Evolutionary conservation across 139 green algal species (phyloP).

Genomic region (Zygnema circumcarinatum): DNA sequence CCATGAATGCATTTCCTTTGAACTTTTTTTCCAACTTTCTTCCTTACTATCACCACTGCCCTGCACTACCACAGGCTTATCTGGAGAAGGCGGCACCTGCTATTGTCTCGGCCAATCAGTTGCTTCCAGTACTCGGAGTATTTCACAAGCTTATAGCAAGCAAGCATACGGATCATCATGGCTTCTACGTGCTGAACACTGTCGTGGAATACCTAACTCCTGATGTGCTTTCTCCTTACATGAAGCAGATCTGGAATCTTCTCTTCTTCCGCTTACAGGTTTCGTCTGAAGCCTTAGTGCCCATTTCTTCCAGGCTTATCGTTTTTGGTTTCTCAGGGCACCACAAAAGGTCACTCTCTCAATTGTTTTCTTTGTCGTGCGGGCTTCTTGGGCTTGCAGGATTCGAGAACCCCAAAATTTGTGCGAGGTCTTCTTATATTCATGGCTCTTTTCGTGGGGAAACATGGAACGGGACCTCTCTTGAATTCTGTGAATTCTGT

Average conservation of each 20-base stretch:
- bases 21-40: background rate
- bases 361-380: background rate
- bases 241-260: constrained; percentile 77
- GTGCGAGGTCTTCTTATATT: constrained; percentile 79
- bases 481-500: constrained; percentile 76
- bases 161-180: constrained; percentile 89
- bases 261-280: constrained; percentile 74
- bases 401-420: constrained; percentile 76
- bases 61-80: constrained; percentile 75
- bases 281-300: too few relatives aligned
- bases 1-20: background rate
- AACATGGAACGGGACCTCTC: constrained; percentile 51
- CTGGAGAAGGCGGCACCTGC: constrained; percentile 74
- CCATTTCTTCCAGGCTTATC: background rate
- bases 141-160: constrained; percentile 91
- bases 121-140: constrained; percentile 87
- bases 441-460: constrained; percentile 65
- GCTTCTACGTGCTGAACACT: constrained; percentile 85
- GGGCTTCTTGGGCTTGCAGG: constrained; percentile 55
- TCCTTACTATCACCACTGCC: background rate
- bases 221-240: constrained; percentile 65
- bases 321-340: constrained; percentile 18
- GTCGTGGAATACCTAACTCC: constrained; percentile 75
- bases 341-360: background rate
- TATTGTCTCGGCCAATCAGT: constrained; percentile 71